Evolutionary conservation across 768 basidiomycete species (phyloP), one percentile per base, ranked within the genome.

Genomic region (Mrakia hoshinonis): DNA sequence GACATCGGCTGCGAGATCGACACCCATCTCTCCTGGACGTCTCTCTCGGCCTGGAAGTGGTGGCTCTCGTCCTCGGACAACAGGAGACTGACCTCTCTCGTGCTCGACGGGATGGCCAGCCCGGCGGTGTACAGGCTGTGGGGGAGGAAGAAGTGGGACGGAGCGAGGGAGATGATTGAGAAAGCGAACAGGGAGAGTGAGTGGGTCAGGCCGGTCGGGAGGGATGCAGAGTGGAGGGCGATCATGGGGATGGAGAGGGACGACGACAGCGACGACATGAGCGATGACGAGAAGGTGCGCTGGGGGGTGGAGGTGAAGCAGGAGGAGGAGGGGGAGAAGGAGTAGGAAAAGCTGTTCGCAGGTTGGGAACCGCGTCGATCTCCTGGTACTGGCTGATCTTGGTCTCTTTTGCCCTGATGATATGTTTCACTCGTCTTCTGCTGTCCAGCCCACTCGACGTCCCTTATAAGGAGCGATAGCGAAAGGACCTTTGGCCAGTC

Each of bases 161-260:
- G 55, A 36, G 55, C 55, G 20, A 60, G 20, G 55, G 15, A 22
- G 18, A 60, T 22, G 55, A 6, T 60, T 1, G 55, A 60, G 55
- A 36, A 38, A 31, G 43, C 43, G 15, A 43, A 43, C 43, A 43
- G 43, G 43, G 36, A 74, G 64, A n/a, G 55, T 43, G 11, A 5
- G n/a, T 20, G 67, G 63, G 4, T 20, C 52, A 11, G 68, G 62
- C 3, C 68, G 62, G 26, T 48, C 38, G 10, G 51, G 34, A 13
- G 51, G 48, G n/a, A 72, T 60, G 26, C 47, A 52, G 31, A 68
- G 49, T n/a, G n/a, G n/a, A n/a, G n/a, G n/a, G n/a, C n/a, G n/a
- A n/a, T n/a, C n/a, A n/a, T n/a, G n/a, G n/a, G n/a, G n/a, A n/a
- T n/a, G n/a, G n/a, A n/a, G n/a, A n/a, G n/a, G n/a, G n/a, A n/a